phyloP scores from a whole-genome alignment of 1,284 basidiomycete genomes.

The Ustilago sp. region DNA sequence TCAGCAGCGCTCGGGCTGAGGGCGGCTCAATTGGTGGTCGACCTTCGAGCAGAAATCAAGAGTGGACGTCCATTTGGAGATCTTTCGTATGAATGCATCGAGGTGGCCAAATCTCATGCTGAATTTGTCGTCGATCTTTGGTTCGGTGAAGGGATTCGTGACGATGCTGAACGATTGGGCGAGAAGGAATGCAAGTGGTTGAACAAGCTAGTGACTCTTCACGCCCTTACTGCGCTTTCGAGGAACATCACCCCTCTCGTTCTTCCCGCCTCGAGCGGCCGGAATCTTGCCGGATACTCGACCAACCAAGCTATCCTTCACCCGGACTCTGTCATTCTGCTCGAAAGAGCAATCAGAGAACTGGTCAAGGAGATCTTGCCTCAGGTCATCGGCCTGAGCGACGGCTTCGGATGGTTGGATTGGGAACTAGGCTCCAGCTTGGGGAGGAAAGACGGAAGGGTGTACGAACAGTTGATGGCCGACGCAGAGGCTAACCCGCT shows the following conservation, averaged over 20 bases:
- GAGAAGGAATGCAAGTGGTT: constrained; percentile 46
- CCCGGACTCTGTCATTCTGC: constrained; percentile 72
- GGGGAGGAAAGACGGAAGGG: constrained; percentile 77
- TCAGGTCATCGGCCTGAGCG: constrained; percentile 78
- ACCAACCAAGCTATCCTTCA: constrained; percentile 71
- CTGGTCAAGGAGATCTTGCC: constrained; percentile 75
- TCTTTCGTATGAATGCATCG: constrained; percentile 61
- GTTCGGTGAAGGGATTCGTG: constrained; percentile 59
- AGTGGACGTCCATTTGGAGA: constrained; percentile 54
- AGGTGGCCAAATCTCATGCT: constrained; percentile 60
- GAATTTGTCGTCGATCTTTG: constrained; percentile 63
- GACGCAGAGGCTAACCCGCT: constrained; percentile 77
- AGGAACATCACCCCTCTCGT: constrained; percentile 71
- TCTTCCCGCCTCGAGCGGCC: constrained; percentile 74
- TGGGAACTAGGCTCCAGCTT: constrained; percentile 78
- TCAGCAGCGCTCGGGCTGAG: constrained; percentile 58
- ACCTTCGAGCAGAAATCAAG: constrained; percentile 58
- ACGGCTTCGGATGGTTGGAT: constrained; percentile 81
- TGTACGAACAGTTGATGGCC: constrained; percentile 79
- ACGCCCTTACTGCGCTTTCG: constrained; percentile 53
- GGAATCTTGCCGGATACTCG: constrained; percentile 75
- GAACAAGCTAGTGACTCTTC: constrained; percentile 55
- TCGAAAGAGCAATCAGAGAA: constrained; percentile 75
- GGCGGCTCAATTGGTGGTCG: constrained; percentile 56
- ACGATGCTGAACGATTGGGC: constrained; percentile 48